Percentiles rank a stretch among this genome's conserved stretches.
Conservation (phyloP, 768 basidiomycete genomes). For the Megacollybia marginata region DNA sequence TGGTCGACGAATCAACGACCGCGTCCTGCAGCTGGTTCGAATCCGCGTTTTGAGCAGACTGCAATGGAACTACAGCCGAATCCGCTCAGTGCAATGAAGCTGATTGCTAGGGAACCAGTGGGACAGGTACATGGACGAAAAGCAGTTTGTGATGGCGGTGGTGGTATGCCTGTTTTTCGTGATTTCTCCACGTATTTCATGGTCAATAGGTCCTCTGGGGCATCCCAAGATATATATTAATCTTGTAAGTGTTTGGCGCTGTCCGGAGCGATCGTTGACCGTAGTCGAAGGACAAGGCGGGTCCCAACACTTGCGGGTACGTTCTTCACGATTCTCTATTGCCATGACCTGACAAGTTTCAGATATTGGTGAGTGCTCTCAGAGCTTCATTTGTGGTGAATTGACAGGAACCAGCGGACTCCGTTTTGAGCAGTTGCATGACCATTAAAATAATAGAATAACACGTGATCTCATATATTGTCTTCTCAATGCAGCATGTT, state of each 20-base stretch:
- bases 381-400: no score
- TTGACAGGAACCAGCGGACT: conserved; percentile 64
- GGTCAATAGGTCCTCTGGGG: conserved; percentile 80
- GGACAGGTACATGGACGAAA: conserved; percentile 74
- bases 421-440: conserved; percentile 80
- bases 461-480: neutral
- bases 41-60: conserved; percentile 92
- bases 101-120: conserved; percentile 82
- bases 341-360: conserved; percentile 8
- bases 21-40: conserved; percentile 49
- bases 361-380: conserved; percentile 23
- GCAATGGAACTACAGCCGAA: conserved; percentile 81
- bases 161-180: neutral
- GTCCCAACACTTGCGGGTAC: conserved; percentile 85
- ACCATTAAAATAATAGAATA: conserved; percentile 40
- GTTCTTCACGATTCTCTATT: conserved; percentile 22
- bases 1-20: conserved; percentile 66
- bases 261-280: no score
- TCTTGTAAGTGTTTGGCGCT: conserved; percentile 47
- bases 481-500: neutral
- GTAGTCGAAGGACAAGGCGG: conserved; percentile 68
- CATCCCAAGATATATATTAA: conserved; percentile 98
- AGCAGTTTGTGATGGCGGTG: conserved; percentile 94
- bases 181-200: neutral
- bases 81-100: conserved; percentile 85